Evolutionary conservation across 140 eudicot genomes (phyloP).

Genomic region (Senecio squalidus): DNA sequence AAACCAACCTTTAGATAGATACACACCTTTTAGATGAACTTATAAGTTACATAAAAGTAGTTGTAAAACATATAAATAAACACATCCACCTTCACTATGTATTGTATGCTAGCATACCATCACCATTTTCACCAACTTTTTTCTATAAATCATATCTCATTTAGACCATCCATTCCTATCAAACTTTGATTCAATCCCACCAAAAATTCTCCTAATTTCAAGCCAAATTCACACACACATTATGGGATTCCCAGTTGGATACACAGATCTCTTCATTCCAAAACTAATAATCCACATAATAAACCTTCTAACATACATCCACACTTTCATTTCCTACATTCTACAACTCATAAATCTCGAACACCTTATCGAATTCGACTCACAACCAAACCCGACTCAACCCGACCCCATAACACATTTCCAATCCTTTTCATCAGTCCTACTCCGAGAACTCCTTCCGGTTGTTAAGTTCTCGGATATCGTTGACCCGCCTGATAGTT

Average conservation of each 20-base stretch:
- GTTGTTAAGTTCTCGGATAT: constrained; percentile 29
- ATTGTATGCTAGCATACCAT: no score
- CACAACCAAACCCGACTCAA: constrained; percentile 10
- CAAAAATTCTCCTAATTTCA: background rate
- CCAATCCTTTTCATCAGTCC: constrained; percentile 31
- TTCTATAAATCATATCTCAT: background rate
- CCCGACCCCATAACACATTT: constrained; percentile 5
- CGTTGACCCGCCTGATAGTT: constrained; percentile 25
- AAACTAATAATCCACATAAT: constrained; percentile 22
- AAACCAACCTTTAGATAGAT: no score
- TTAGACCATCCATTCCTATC: background rate
- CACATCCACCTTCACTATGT: no score
- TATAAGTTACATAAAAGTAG: no score
- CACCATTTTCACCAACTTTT: constrained; percentile 21
- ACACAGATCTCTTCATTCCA: constrained; percentile 43
- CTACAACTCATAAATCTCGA: constrained; percentile 26
- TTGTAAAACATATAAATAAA: no score
- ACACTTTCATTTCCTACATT: constrained; percentile 12
- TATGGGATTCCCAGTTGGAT: constrained; percentile 41
- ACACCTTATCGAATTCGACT: constrained; percentile 24
- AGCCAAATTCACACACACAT: background rate
- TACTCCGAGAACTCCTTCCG: constrained; percentile 43
- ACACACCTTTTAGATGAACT: no score
- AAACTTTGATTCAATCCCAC: background rate
- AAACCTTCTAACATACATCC: constrained; percentile 24